phyloP scores from a whole-genome alignment of 2,329 filamentous ascomycete species.

The Trichoderma polysporum region DNA sequence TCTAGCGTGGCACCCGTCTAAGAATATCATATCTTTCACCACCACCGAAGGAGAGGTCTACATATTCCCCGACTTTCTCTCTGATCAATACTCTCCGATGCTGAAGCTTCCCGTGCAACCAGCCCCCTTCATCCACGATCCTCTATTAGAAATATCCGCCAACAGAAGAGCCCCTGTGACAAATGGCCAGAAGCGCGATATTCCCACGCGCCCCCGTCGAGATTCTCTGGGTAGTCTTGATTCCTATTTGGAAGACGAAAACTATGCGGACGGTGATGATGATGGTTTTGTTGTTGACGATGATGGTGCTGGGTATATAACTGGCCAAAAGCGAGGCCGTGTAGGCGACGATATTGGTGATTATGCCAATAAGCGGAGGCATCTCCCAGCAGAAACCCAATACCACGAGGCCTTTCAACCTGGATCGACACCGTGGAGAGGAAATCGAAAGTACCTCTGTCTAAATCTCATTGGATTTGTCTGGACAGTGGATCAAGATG shows the following conservation, averaged over 20 bases:
- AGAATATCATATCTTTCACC: conserved; percentile 88
- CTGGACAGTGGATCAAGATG: conserved; percentile 96
- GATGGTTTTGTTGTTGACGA: conserved; percentile 93
- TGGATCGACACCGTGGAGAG: conserved; percentile 92
- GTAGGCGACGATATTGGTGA: conserved; percentile 54
- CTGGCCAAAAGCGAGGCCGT: conserved; percentile 52
- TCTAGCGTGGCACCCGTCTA: conserved; percentile 84
- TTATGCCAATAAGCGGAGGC: conserved; percentile 49
- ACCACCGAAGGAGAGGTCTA: conserved; percentile 91
- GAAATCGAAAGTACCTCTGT: conserved; percentile 89
- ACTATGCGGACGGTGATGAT: conserved; percentile 47
- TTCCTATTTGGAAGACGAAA: conserved; percentile 68
- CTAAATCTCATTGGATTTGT: conserved; percentile 92
- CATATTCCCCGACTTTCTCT: conserved; percentile 73
- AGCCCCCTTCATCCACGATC: conserved; percentile 83
- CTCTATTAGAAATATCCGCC: conserved; percentile 65
- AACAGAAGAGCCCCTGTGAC: conserved; percentile 55
- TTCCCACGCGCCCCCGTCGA: conserved; percentile 52
- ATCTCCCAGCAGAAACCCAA: conserved; percentile 55
- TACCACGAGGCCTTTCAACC: conserved; percentile 88
- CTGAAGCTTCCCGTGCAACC: conserved; percentile 64
- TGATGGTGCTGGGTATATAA: conserved; percentile 85
- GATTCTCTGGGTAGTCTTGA: conserved; percentile 76
- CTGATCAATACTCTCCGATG: conserved; percentile 55
- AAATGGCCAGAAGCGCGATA: conserved; percentile 54